Conservation (phyloP, 768 basidiomycete species). For the Boletus rubescentipes region DNA sequence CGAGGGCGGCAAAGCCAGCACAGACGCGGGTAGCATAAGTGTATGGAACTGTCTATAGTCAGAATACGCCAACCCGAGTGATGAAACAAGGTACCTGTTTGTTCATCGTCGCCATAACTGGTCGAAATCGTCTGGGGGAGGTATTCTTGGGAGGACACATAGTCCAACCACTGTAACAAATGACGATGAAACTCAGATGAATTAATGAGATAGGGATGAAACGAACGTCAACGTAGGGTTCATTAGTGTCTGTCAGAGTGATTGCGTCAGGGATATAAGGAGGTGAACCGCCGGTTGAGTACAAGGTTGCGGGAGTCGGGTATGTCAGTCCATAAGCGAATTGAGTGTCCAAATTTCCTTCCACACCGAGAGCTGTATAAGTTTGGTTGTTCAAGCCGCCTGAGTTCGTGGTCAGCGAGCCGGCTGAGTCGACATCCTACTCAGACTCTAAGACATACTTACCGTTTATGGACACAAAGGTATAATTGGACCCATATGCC, state of each 20-base stretch:
- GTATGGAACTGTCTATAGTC: slow-evolving; percentile 46
- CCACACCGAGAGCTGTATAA: slow-evolving; percentile 49
- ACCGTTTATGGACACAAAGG: slow-evolving; percentile 58
- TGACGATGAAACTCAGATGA: not conserved
- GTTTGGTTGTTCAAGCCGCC: slow-evolving; percentile 64
- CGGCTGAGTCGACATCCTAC: not conserved
- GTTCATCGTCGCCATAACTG: slow-evolving; percentile 72
- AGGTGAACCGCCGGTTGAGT: slow-evolving; percentile 60
- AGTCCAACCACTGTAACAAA: slow-evolving; percentile 57
- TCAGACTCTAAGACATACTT: not conserved
- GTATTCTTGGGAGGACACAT: slow-evolving; percentile 44
- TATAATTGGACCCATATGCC: slow-evolving; percentile 51
- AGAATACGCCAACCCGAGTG: not conserved
- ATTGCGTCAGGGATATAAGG: slow-evolving; percentile 51
- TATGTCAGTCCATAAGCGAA: slow-evolving; percentile 64
- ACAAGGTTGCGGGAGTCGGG: slow-evolving; percentile 60
- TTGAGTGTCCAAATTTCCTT: slow-evolving; percentile 69
- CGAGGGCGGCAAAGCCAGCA: slow-evolving; percentile 60
- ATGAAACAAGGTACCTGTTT: slow-evolving; percentile 46
- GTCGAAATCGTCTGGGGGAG: slow-evolving; percentile 66
- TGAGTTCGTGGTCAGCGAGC: slow-evolving; percentile 25
- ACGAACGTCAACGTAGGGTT: slow-evolving; percentile 47
- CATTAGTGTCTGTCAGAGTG: slow-evolving; percentile 44
- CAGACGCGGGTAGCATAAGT: slow-evolving; percentile 61
- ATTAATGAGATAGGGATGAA: not conserved